Evolutionary conservation across 805 yeast genomes (phyloP).

Genomic region (Metschnikowia lachancei): DNA sequence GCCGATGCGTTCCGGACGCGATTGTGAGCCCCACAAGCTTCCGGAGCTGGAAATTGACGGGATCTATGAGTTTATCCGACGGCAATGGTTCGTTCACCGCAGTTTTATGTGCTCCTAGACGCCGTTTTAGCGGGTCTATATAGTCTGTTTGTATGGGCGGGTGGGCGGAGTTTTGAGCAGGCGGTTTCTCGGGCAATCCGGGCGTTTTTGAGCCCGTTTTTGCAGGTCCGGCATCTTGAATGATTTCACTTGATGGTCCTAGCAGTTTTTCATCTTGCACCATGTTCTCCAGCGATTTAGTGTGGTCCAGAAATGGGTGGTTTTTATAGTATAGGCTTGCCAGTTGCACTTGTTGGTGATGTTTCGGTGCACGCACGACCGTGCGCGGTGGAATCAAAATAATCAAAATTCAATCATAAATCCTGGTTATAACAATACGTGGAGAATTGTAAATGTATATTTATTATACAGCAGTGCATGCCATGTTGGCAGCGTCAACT

Average conservation of each 20-base stretch:
- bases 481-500: too few relatives aligned
- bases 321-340: background rate
- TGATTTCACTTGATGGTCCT: background rate
- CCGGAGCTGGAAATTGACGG: conserved; percentile 29
- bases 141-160: conserved; percentile 5
- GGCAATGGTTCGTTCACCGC: conserved; percentile 6
- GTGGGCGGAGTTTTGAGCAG: background rate
- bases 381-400: too few relatives aligned
- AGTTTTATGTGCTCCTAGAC: conserved; percentile 8
- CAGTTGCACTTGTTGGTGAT: conserved; percentile 1
- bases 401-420: too few relatives aligned
- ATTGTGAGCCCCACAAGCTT: conserved; percentile 30
- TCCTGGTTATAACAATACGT: too few relatives aligned
- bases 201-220: background rate
- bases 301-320: too few relatives aligned
- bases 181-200: background rate
- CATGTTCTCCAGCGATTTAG: background rate
- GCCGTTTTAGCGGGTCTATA: conserved; percentile 13
- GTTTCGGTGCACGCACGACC: conserved; percentile 15
- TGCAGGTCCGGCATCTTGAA: background rate
- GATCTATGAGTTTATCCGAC: conserved; percentile 7
- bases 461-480: too few relatives aligned
- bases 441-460: too few relatives aligned
- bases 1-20: conserved; percentile 19
- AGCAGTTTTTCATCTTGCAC: background rate